Evolutionary conservation across 2,329 filamentous ascomycete species (phyloP), one percentile per base, ranked within the genome.

Genomic region (Zelopaecilomyces penicillatus): DNA sequence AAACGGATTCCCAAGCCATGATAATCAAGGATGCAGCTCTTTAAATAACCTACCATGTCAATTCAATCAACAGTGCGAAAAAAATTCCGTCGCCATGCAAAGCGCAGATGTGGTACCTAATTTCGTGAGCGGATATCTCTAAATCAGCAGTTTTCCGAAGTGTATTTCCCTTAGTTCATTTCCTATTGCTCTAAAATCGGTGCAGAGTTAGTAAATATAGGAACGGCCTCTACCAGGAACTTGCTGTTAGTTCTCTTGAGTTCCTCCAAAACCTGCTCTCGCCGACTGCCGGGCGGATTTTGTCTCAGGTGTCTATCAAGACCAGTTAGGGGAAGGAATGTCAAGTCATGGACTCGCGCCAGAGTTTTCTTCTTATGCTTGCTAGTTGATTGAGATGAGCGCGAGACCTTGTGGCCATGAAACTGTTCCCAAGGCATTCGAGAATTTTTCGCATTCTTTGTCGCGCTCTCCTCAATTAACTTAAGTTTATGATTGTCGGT

Each of bases 201-300:
- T 9, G 41, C 10, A 8, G n/a, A 30, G 9, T 28, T 30, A n/a
- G 8, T 5, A 4, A 3, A 12, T 6, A 6, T 4, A 4, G 41
- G 31, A 12, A 37, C 39, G 39, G 28, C 30, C 19, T 59, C 51
- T 2, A 46, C 44, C 5, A 63, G 43, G 36, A 64, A 64, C 29
- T 57, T 61, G 4, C 48, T 47, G 4, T 60, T 57, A 5, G 54
- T 52, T 12, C 47, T 56, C 41, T 58, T 54, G 6, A 64, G 52
- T 31, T 59, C 51, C 29, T 50, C 50, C 7, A 64, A 48, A n/a
- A 64, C 49, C 10, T 55, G 44, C 39, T 57, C 42, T 9, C 58
- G 53, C 29, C 53, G 49, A 5, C 42, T 50, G 32, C 50, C 46
- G 6, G 36, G 10, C 6, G 44, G 33, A 2, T 6, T 11, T 6